A percentile compares a stretch with the other conserved stretches of the same genome.
Evolutionary conservation across 2,329 filamentous ascomycete species (phyloP).

Genomic region (Chrysoporthe deuterocubensis): DNA sequence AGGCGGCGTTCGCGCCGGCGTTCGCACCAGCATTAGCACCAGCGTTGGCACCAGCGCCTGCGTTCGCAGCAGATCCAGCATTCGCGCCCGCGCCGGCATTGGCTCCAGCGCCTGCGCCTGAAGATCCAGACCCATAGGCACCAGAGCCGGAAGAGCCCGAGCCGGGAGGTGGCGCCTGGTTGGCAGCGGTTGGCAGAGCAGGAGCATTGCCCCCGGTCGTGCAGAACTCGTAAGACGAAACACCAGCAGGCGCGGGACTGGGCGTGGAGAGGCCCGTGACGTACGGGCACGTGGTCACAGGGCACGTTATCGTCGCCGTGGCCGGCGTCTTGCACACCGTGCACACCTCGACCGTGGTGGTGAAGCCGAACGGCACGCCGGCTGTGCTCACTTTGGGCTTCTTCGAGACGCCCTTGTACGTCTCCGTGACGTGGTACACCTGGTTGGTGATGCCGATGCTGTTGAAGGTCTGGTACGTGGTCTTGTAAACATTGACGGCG

Average conservation of each 20-base stretch:
- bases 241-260: slow-evolving; percentile 10
- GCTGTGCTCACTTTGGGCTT: not conserved
- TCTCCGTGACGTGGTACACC: slow-evolving; percentile 15
- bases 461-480: slow-evolving; percentile 5
- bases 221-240: slow-evolving; percentile 1
- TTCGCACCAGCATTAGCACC: not conserved
- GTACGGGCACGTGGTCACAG: slow-evolving; percentile 15
- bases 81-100: not conserved
- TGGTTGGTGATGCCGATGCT: slow-evolving; percentile 2
- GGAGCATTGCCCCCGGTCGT: not conserved
- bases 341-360: slow-evolving; percentile 6
- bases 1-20: not conserved
- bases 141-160: not conserved
- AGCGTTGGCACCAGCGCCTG: not conserved
- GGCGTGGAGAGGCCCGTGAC: slow-evolving; percentile 14
- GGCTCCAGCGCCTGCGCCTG: not conserved
- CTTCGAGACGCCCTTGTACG: slow-evolving; percentile 5
- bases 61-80: not conserved
- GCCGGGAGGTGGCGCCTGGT: not conserved
- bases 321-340: not conserved
- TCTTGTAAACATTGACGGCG: slow-evolving; percentile 12
- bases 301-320: slow-evolving; percentile 4
- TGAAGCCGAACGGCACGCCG: slow-evolving; percentile 9
- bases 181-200: not conserved
- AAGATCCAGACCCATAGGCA: not conserved